A percentile compares a stretch with the other conserved stretches of the same genome.
Evolutionary conservation across 148 eudicot species (phyloP).

Genomic region (Fallopia convolvulus): DNA sequence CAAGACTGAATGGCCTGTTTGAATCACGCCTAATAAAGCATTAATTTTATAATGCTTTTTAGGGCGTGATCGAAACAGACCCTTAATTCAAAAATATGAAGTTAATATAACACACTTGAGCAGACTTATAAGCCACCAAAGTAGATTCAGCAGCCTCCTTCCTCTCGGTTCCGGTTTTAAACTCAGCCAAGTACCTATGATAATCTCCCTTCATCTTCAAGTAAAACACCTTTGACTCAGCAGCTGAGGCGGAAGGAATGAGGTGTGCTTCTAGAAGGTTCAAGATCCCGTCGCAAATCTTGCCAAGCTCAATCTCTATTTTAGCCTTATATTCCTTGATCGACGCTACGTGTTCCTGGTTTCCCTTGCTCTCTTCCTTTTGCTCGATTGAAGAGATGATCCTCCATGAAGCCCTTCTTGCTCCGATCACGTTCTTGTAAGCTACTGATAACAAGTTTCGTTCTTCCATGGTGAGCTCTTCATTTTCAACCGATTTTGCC

Average conservation of each 20-base stretch:
- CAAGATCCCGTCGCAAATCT: slow-evolving; percentile 74
- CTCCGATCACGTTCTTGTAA: slow-evolving; percentile 80
- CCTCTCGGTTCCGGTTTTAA: slow-evolving; percentile 66
- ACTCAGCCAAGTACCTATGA: slow-evolving; percentile 73
- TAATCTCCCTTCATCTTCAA: slow-evolving; percentile 91
- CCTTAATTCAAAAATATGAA: neutral
- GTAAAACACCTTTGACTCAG: slow-evolving; percentile 81
- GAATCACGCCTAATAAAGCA: too few species aligned
- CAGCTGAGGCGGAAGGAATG: slow-evolving; percentile 50
- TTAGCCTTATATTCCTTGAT: slow-evolving; percentile 70
- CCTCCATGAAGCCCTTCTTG: slow-evolving; percentile 89
- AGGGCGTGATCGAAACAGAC: too few species aligned
- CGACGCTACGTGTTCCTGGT: slow-evolving; percentile 57
- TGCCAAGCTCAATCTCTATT: slow-evolving; percentile 68
- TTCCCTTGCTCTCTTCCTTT: slow-evolving; percentile 78
- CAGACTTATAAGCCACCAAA: slow-evolving; percentile 73
- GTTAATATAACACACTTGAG: slow-evolving; percentile 44
- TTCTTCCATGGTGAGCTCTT: slow-evolving; percentile 71
- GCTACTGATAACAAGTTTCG: slow-evolving; percentile 76
- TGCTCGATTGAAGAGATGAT: slow-evolving; percentile 81
- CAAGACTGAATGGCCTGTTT: too few species aligned
- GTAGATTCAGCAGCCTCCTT: slow-evolving; percentile 86
- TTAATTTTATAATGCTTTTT: too few species aligned
- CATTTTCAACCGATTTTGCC: slow-evolving; percentile 48
- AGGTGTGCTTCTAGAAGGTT: slow-evolving; percentile 58